phyloP scores from a whole-genome alignment of 305 asterid species.

The Fraxinus dipetala region DNA sequence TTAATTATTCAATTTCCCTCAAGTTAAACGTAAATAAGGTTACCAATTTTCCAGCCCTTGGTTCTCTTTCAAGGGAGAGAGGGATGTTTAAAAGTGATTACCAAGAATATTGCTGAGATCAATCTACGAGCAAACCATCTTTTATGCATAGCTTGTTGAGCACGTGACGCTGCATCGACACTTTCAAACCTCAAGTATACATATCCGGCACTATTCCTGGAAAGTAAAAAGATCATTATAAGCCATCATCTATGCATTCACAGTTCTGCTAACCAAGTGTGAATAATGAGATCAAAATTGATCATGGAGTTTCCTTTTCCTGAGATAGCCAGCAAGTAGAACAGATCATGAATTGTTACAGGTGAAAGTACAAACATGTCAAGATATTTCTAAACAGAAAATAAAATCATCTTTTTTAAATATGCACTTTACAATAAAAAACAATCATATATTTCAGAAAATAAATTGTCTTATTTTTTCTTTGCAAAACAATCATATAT shows the following conservation, averaged over 20 bases:
- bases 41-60: background rate
- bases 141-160: constrained; percentile 94
- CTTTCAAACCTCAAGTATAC: constrained; percentile 89
- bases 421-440: background rate
- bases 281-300: background rate
- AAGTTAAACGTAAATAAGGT: background rate
- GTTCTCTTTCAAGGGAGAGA: background rate
- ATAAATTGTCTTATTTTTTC: background rate
- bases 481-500: background rate
- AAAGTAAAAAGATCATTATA: constrained; percentile 13
- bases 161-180: constrained; percentile 68
- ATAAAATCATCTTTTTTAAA: background rate
- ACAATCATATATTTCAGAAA: background rate
- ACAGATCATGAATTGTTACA: background rate
- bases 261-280: background rate
- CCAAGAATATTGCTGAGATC: constrained; percentile 94
- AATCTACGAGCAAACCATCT: constrained; percentile 96
- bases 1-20: background rate
- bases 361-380: background rate
- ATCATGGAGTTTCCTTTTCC: background rate
- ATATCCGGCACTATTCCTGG: constrained; percentile 86
- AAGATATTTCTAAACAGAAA: background rate
- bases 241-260: constrained; percentile 7
- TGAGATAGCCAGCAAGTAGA: background rate
- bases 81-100: constrained; percentile 23